A percentile compares a stretch with the other conserved stretches of the same genome.
phyloP scores from a whole-genome alignment of 2,329 filamentous ascomycete genomes.

The Stagonosporopsis vannaccii region DNA sequence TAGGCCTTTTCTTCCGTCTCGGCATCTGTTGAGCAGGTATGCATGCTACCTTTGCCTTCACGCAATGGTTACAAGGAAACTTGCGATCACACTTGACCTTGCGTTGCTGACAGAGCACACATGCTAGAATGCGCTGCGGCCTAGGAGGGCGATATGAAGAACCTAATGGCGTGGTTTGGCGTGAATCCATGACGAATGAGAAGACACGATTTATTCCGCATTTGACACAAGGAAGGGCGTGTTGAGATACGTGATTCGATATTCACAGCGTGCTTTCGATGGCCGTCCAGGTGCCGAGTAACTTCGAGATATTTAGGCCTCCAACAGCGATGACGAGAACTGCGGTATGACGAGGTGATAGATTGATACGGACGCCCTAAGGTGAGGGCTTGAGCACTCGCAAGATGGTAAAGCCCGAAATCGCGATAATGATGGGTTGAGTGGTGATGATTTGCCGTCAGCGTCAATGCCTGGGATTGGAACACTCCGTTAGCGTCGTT shows the following conservation, averaged over 20 bases:
- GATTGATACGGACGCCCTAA: neutral
- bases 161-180: conserved; percentile 9
- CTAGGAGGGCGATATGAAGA: conserved; percentile 26
- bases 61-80: conserved; percentile 46
- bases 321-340: neutral
- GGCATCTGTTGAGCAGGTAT: conserved; percentile 56
- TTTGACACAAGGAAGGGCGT: neutral
- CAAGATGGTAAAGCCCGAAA: neutral
- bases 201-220: neutral
- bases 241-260: neutral
- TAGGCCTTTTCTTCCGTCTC: conserved; percentile 68
- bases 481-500: neutral
- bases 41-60: conserved; percentile 39
- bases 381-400: neutral
- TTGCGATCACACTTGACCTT: conserved; percentile 51
- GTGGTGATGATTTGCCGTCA: neutral
- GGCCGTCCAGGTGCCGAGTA: neutral
- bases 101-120: conserved; percentile 72
- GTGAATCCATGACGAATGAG: conserved; percentile 20
- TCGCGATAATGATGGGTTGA: neutral
- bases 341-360: neutral
- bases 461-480: neutral
- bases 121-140: conserved; percentile 59
- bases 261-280: neutral
- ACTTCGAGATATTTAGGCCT: neutral